These are phyloP conservation scores for Chlorella sp. DNA, from an alignment of 139 green algal species.

Conservation along the genomic window DNA sequence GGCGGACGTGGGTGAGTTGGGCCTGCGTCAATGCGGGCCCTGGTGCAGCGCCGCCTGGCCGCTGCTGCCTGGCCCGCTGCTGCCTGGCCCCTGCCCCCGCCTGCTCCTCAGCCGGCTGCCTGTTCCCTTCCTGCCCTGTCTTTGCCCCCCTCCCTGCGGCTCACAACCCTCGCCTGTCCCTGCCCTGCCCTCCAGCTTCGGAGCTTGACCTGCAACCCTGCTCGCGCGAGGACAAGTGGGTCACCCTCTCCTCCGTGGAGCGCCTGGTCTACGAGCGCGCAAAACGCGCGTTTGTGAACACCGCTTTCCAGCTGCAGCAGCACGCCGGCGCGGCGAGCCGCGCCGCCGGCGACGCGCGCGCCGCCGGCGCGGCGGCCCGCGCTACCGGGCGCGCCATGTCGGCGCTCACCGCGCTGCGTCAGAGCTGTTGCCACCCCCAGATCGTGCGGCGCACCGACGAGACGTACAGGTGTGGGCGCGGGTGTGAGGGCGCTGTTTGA, in stretches of 20 bases:
- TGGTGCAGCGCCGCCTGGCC: background rate
- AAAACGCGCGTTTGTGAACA: slow-evolving; percentile 24
- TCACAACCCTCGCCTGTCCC: background rate
- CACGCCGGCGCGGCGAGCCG: slow-evolving; percentile 9
- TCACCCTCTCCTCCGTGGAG: slow-evolving; percentile 55
- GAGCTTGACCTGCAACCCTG: slow-evolving; percentile 62
- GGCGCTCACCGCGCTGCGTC: slow-evolving; percentile 37
- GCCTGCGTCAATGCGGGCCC: background rate
- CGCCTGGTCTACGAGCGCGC: slow-evolving; percentile 46
- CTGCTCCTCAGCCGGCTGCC: too few relatives aligned
- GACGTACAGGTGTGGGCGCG: too few relatives aligned
- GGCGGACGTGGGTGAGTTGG: slow-evolving; percentile 41
- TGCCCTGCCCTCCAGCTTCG: slow-evolving; percentile 9
- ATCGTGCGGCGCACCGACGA: slow-evolving; percentile 36
- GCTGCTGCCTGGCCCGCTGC: background rate
- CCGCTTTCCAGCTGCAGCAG: slow-evolving; percentile 9
- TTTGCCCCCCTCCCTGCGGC: too few relatives aligned
- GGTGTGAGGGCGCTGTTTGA: too few relatives aligned
- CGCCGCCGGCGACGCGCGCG: background rate
- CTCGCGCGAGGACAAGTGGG: slow-evolving; percentile 36
- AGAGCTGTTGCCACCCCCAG: slow-evolving; percentile 53
- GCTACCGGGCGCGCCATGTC: background rate
- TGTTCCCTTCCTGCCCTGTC: too few relatives aligned
- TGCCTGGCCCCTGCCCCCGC: too few relatives aligned
- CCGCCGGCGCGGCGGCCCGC: background rate